A percentile compares a stretch with the other conserved stretches of the same genome.
phyloP scores from a whole-genome alignment of 768 basidiomycete genomes.

The Boletellus emodensis region DNA sequence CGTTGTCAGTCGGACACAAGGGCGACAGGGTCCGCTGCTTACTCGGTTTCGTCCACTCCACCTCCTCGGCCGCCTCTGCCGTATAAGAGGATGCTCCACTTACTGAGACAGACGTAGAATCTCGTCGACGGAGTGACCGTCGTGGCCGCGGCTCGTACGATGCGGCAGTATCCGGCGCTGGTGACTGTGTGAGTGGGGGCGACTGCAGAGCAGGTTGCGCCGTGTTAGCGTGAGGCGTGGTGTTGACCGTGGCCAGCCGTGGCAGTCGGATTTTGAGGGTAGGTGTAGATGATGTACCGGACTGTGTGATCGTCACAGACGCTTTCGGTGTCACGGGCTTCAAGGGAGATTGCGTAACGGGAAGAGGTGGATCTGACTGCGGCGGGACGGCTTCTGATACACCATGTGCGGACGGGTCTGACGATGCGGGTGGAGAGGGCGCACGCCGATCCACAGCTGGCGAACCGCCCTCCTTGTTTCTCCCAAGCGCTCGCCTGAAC shows the following conservation, averaged over 20 bases:
- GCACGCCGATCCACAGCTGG: conserved; percentile 5
- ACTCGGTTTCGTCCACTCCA: conserved; percentile 28
- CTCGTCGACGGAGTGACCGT: conserved; percentile 25
- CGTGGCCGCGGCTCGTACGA: conserved; percentile 28
- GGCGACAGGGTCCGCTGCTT: conserved; percentile 6
- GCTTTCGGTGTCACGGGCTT: conserved; percentile 32
- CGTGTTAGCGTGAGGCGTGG: conserved; percentile 21
- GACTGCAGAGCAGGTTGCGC: conserved; percentile 20
- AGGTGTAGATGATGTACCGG: conserved; percentile 29
- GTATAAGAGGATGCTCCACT: conserved; percentile 31
- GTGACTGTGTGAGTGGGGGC: conserved; percentile 16
- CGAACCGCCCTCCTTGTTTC: conserved; percentile 14
- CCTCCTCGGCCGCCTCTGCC: conserved; percentile 25
- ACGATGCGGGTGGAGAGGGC: conserved; percentile 10
- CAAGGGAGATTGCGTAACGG: conserved; percentile 9
- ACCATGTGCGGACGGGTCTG: conserved; percentile 13
- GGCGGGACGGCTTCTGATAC: conserved; percentile 12
- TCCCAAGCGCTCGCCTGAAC: conserved; percentile 14
- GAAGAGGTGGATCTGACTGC: conserved; percentile 3
- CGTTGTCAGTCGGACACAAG: not conserved
- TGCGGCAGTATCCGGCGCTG: conserved; percentile 19
- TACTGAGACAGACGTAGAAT: conserved; percentile 29
- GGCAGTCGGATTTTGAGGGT: conserved; percentile 34
- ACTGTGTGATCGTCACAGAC: conserved; percentile 34
- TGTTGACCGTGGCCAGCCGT: conserved; percentile 29